Conservation (phyloP, 1,139 yeast species). For the Spathaspora sp. region DNA sequence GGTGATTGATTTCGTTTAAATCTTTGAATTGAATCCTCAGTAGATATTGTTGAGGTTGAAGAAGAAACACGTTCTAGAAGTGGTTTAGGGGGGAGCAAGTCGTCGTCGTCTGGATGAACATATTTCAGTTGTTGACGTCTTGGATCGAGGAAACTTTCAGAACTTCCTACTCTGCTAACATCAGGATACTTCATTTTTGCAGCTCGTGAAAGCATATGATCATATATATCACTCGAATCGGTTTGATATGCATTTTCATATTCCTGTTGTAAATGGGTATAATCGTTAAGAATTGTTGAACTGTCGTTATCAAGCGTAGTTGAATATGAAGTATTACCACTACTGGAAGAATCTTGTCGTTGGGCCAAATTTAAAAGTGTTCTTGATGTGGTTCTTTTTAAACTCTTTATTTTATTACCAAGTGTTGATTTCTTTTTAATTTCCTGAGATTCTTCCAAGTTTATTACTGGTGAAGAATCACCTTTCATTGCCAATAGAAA, state of each 20-base stretch:
- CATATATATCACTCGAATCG: not conserved
- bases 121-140: constrained; percentile 20
- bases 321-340: not conserved
- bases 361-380: not conserved
- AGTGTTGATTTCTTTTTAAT: not conserved
- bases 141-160: constrained; percentile 31
- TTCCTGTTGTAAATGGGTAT: not conserved
- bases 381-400: not conserved
- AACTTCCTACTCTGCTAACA: constrained; percentile 10
- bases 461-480: not conserved
- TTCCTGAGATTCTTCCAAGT: not conserved
- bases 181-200: not conserved
- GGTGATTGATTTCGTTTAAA: constrained; percentile 6
- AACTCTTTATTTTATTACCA: not conserved
- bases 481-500: not conserved
- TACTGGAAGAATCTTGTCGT: not conserved
- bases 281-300: not conserved
- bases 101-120: too few relatives aligned
- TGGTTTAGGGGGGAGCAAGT: constrained; percentile 23
- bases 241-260: not conserved
- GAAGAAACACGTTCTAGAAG: not conserved
- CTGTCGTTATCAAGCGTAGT: not conserved
- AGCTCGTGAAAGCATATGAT: not conserved
- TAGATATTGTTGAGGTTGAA: not conserved
- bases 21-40: not conserved